A percentile compares a stretch with the other conserved stretches of the same genome.
phyloP scores from a whole-genome alignment of 2,329 filamentous ascomycete species.

The Colletotrichum sp. region DNA sequence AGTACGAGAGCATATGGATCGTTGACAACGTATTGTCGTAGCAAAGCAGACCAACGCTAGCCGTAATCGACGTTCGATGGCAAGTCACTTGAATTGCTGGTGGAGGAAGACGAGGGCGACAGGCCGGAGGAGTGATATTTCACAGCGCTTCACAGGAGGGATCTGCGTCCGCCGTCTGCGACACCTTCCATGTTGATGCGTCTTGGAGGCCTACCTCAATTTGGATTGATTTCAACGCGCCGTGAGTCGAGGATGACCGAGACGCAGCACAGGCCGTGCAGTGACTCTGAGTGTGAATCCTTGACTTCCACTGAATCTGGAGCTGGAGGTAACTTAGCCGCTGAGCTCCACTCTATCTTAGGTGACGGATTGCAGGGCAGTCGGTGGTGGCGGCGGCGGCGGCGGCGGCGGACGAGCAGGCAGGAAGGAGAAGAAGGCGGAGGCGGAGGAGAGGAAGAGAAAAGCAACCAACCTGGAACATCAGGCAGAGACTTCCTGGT shows the following conservation, averaged over 20 bases:
- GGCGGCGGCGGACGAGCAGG: background rate
- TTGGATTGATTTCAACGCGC: background rate
- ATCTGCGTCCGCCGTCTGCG: background rate
- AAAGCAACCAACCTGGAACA: background rate
- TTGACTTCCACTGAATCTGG: background rate
- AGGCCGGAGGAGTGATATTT: background rate
- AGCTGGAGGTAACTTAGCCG: background rate
- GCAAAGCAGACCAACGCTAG: background rate
- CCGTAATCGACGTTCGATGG: background rate
- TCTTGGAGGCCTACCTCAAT: background rate
- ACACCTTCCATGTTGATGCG: background rate
- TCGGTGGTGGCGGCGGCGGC: background rate
- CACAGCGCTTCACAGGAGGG: background rate
- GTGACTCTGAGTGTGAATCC: background rate
- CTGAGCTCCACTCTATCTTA: background rate
- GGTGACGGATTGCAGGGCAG: background rate
- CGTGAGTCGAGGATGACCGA: background rate
- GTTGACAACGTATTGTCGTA: background rate
- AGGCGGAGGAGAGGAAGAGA: background rate
- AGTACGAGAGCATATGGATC: background rate
- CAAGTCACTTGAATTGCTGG: background rate
- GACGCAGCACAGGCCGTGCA: background rate
- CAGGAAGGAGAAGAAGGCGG: background rate
- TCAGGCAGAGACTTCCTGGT: background rate
- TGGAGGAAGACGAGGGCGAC: background rate